Base-by-base conservation (phyloP, 2,329 filamentous ascomycete species). In the Bisporella sp. region DNA sequence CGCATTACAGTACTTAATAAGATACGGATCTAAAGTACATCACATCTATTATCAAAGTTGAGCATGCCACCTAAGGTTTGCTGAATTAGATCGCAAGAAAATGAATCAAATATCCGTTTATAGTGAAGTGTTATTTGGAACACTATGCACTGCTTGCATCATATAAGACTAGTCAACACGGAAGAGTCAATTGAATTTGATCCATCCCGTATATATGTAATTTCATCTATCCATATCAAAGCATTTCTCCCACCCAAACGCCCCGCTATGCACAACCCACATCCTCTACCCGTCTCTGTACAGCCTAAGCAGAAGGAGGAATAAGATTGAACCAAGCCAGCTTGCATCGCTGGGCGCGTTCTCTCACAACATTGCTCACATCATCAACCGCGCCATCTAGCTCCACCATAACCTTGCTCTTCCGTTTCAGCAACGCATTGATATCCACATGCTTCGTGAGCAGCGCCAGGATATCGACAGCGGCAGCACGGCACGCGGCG, bases 381-480 rank as follows among this genome's bases (percentile, higher is more conserved):
- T 66, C 63, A 55, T 59, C 57, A 5, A 61, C 44, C 4, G 59
- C 59, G 29, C 55, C 32, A 48, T 61, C 54, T 4, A 65, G 48
- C 51, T 65, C 61, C 4, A 28, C 48, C 6, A 60, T 50, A 1
- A 66, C 45, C 43, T 48, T 49, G 8, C 41, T 51, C 12, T 58
- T 57, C 7, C 57, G 41, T 40, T 56, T 54, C 4, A 57, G 11
- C 7, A 61, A 39, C 6, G 52, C 35, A 6, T 44, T 37, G 4
- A 51, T 46, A 6, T 51, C 47, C 4, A 64, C 44, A 43, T 55
- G 42, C 21, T 53, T 54, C 4, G 60, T 51, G 5, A 66, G 35
- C 11, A 53, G 29, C n/a, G 46, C 52, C 4, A 66, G 43, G 11
- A 63, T 59, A n/a, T 64, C 58, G n/a, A 64, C 39, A 8, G 63